Percentiles rank a stretch among this genome's conserved stretches.
These are phyloP conservation scores for Orbilia oligospora DNA, from an alignment of 2,329 filamentous ascomycete genomes.

Conservation along the genomic window DNA sequence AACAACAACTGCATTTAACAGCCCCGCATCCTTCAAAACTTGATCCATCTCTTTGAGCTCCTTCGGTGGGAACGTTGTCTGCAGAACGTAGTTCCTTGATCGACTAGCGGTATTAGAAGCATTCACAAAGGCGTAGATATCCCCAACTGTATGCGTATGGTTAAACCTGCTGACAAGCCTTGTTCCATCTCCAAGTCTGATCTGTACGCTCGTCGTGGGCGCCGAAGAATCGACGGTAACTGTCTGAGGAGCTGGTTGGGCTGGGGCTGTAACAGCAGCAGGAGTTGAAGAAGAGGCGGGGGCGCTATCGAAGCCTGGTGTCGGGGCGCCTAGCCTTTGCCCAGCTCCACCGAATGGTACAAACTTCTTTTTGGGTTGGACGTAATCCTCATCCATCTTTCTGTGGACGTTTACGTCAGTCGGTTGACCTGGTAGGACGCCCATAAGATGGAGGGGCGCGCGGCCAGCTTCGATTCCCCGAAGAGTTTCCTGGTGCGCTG, in stretches of 20 bases:
- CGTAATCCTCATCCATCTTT: conserved; percentile 82
- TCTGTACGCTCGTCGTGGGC: conserved; percentile 79
- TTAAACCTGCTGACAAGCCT: conserved; percentile 86
- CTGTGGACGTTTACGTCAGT: conserved; percentile 82
- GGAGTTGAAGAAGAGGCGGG: conserved; percentile 66
- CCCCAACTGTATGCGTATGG: conserved; percentile 80
- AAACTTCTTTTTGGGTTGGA: conserved; percentile 80
- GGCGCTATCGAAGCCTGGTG: conserved; percentile 73
- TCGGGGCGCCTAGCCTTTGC: conserved; percentile 81
- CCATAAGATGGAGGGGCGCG: conserved; percentile 82
- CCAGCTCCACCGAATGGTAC: conserved; percentile 81
- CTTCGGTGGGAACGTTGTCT: conserved; percentile 86
- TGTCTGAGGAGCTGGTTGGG: conserved; percentile 61
- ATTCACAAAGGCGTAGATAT: conserved; percentile 82
- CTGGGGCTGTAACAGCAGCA: conserved; percentile 64
- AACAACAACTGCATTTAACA: conserved; percentile 72
- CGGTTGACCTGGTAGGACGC: conserved; percentile 80
- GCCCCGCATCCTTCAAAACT: conserved; percentile 66
- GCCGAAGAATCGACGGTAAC: conserved; percentile 75
- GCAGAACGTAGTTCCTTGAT: conserved; percentile 78
- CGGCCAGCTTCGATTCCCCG: conserved; percentile 82
- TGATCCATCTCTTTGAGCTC: conserved; percentile 78
- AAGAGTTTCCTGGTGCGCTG: conserved; percentile 79
- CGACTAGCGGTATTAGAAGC: conserved; percentile 74
- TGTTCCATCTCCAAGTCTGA: conserved; percentile 83